Conservation (phyloP, 163 green algal species). For the Smithsoniella earleae region DNA sequence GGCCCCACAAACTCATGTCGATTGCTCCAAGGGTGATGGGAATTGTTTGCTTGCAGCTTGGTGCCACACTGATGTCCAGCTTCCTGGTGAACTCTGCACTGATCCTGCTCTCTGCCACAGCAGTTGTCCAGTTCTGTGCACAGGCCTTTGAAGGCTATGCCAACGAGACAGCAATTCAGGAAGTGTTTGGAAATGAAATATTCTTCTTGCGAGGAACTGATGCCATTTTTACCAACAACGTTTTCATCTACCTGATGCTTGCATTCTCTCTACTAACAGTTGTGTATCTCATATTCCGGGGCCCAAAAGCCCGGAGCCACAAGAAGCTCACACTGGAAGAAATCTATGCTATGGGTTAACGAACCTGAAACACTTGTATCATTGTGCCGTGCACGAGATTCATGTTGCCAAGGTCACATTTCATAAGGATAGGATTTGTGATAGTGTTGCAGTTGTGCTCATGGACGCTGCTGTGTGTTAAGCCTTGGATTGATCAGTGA, state of each 20-base stretch:
- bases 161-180: constrained; percentile 65
- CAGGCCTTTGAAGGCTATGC: constrained; percentile 85
- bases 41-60: constrained; percentile 32
- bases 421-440: too few relatives aligned
- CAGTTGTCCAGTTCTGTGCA: constrained; percentile 88
- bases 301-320: constrained; percentile 44
- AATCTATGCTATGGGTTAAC: constrained; percentile 34
- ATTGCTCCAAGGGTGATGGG: background rate
- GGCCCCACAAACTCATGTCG: too few relatives aligned
- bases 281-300: constrained; percentile 40
- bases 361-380: too few relatives aligned
- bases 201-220: constrained; percentile 58
- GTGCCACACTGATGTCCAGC: constrained; percentile 82
- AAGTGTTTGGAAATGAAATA: constrained; percentile 80
- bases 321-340: constrained; percentile 43
- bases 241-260: constrained; percentile 73
- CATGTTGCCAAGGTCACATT: too few relatives aligned
- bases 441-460: too few relatives aligned
- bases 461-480: too few relatives aligned
- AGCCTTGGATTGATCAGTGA: too few relatives aligned
- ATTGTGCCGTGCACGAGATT: too few relatives aligned
- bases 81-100: constrained; percentile 95
- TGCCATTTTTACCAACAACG: constrained; percentile 73
- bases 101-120: constrained; percentile 76
- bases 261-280: constrained; percentile 39